Evolutionary conservation across 352 stramenopile genomes (phyloP), one percentile per base, ranked within the genome.

Genomic region (Phytophthora multivora): DNA sequence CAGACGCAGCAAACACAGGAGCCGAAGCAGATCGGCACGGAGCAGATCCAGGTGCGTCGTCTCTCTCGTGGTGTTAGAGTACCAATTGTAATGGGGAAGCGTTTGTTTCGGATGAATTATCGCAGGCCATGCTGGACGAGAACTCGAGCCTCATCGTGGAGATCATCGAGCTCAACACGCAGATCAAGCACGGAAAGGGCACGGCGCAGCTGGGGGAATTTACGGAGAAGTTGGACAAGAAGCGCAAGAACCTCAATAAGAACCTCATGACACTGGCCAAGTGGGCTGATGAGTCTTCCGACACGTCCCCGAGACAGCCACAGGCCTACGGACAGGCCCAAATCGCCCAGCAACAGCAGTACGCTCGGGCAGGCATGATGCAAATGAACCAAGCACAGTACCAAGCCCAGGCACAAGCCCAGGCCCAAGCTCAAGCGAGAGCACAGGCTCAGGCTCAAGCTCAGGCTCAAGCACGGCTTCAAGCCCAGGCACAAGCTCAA

Each of bases 261-360:
- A 95, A 95, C 71, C 75, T 95, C 49, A 95, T 95, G 86, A 95
- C 83, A 41, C 77, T 95, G 30, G 86, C 86, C 40, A 95, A 95
- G 59, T 95, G 86, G 86, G 86, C 86, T 13, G 86, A 95, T 50
- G 86, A 95, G 50, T 90, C 84, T 18, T 85, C 83, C 4, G 84
- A 95, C 23, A 80, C 84, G 42, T 80, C 83, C 4, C 73, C 78
- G 31, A 75, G 53, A 50, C 80, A 66, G 12, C 74, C 75, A 19
- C 65, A 72, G 38, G 50, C 49, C 41, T 77, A 72, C 36, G 74
- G 54, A 15, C 60, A 63, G 38, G 63, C 54, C 0, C 73, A 83
- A 45, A 65, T 72, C 30, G 21, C 66, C 26, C 68, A 70, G 41
- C 64, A 75, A 19, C 63, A 71, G 18, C 69, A 78, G 23, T 86